Percentiles rank a stretch among this genome's conserved stretches.
Evolutionary conservation across 108 stramenopile genomes (phyloP).

Genomic region (Nitzschia putrida): DNA sequence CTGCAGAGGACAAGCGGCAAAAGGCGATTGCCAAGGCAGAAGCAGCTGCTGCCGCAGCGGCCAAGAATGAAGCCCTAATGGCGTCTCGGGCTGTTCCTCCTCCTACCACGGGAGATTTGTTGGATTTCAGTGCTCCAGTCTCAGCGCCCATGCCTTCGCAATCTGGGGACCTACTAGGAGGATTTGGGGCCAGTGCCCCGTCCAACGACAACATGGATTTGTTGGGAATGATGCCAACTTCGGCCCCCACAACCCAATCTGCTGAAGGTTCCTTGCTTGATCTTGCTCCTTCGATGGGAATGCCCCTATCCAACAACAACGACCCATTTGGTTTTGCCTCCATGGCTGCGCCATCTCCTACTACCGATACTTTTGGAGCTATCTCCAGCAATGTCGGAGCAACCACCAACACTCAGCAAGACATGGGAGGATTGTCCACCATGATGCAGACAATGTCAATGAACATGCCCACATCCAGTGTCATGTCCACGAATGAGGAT

Average conservation of each 20-base stretch:
- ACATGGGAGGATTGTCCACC: neutral
- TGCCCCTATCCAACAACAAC: neutral
- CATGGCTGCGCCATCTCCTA: slow-evolving; percentile 1
- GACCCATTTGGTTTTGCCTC: slow-evolving; percentile 17
- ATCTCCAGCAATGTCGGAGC: neutral
- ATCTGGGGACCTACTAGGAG: slow-evolving; percentile 10
- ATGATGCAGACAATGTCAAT: slow-evolving; percentile 15
- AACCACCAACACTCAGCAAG: neutral
- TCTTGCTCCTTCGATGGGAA: neutral
- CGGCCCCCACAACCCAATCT: neutral
- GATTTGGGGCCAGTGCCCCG: neutral
- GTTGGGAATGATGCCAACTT: slow-evolving; percentile 1
- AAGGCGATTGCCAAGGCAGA: slow-evolving; percentile 16
- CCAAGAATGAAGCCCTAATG: slow-evolving; percentile 7
- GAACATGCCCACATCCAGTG: neutral
- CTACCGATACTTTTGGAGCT: slow-evolving; percentile 30
- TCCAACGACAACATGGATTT: neutral
- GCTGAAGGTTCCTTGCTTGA: neutral
- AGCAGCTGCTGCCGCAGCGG: slow-evolving; percentile 5
- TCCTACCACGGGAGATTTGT: slow-evolving; percentile 21
- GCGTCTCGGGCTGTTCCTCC: neutral
- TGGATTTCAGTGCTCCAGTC: slow-evolving; percentile 25
- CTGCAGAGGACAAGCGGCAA: slow-evolving; percentile 18
- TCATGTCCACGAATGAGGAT: slow-evolving; percentile 31
- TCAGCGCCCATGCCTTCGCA: neutral